Evolutionary conservation across 441 rosid species (phyloP).

Genomic region (Aquilaria agallochum): DNA sequence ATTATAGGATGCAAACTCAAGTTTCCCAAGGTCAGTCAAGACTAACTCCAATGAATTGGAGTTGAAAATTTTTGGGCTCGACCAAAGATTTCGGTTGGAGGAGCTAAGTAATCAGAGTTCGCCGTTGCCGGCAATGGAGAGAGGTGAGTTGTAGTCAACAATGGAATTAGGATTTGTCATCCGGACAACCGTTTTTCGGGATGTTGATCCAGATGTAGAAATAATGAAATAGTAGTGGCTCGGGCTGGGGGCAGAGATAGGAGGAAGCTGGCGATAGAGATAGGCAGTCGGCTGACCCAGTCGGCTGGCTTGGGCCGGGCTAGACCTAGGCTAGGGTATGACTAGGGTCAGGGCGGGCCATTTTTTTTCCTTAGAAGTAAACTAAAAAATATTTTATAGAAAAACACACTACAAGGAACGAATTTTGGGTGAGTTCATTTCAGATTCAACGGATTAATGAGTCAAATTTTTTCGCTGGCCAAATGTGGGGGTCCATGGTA

Average conservation of each 20-base stretch:
- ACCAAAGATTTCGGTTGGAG: slow-evolving; percentile 27
- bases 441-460: no score
- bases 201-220: slow-evolving; percentile 58
- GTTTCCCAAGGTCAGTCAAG: slow-evolving; percentile 35
- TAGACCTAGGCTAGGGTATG: no score
- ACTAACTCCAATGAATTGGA: slow-evolving; percentile 25
- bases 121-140: slow-evolving; percentile 26
- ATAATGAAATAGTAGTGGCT: slow-evolving; percentile 34
- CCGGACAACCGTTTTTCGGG: slow-evolving; percentile 30
- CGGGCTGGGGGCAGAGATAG: slow-evolving; percentile 5
- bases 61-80: not conserved
- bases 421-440: no score
- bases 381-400: no score
- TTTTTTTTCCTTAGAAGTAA: no score
- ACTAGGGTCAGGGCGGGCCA: no score
- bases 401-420: no score
- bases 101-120: slow-evolving; percentile 29
- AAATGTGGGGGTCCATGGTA: no score
- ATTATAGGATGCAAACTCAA: slow-evolving; percentile 32
- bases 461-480: no score
- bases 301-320: no score
- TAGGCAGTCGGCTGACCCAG: slow-evolving; percentile 3
- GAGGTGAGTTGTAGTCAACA: slow-evolving; percentile 16
- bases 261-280: slow-evolving; percentile 48
- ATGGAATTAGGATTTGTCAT: slow-evolving; percentile 21